Evolutionary conservation across 2,329 filamentous ascomycete genomes (phyloP), one percentile per base, ranked within the genome.

Genomic region (Trichoderma atroviride): DNA sequence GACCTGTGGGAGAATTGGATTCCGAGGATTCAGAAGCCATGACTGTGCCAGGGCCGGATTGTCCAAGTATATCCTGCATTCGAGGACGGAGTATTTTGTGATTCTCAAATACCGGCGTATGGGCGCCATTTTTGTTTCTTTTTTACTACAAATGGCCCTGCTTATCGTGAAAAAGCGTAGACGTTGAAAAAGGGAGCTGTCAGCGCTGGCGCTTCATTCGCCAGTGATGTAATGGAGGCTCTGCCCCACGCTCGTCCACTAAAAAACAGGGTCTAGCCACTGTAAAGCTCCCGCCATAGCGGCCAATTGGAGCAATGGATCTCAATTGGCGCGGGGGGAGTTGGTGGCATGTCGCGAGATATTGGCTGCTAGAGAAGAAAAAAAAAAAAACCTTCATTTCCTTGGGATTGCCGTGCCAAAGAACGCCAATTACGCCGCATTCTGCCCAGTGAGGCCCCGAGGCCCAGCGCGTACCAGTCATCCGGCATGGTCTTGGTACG

Each of bases 41-140:
- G 91, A 90, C 73, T 93, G 88, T 29, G 89, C 88, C 71, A 97
- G 88, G 14, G 91, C 88, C 0, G 96, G 96, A 75, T 95, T 94
- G 73, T 98, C 95, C 58, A 97, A 89, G 80, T 98, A 98, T 74
- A 99, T 96, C 73, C 94, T 94, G 73, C 93, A 94, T 85, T 99
- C 96, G n/a, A 99, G 87, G 37, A 97, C 94, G 5, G 95, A 97
- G 79, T 93, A 92, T 78, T 95, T 94, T 68, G 92, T 95, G 74
- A 98, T 97, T 64, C 95, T 89, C 68, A 98, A 86, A 78, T 98
- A 97, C 75, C 94, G 89, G 70, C 94, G 89, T 59, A 97, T 88
- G 13, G 94, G 94, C 14, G 94, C 91, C 94, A 97, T 97, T 19
- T 19, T 43, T 4, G 16, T 10, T 11, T 43, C 24, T 7, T 29